phyloP scores from a whole-genome alignment of 768 basidiomycete species.

The Serendipita sp. region DNA sequence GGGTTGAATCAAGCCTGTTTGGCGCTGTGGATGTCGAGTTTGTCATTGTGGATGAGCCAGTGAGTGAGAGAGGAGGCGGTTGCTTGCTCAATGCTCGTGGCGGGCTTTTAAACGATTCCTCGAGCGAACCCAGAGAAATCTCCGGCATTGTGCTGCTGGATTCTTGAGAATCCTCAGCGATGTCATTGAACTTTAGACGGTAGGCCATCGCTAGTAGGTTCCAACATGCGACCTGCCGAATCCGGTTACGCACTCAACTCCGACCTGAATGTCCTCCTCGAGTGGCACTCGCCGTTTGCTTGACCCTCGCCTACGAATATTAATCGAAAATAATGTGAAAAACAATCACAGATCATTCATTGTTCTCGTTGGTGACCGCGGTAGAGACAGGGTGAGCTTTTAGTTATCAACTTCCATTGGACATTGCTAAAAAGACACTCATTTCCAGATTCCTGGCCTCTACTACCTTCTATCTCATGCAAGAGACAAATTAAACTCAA shows the following conservation, averaged over 20 bases:
- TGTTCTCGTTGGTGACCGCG: conserved; percentile 88
- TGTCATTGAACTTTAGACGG: background rate
- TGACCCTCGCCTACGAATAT: conserved; percentile 80
- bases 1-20: background rate
- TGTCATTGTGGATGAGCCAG: conserved; percentile 5
- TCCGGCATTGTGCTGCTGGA: conserved; percentile 4
- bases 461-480: conserved; percentile 91
- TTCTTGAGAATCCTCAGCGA: background rate
- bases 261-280: background rate
- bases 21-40: background rate
- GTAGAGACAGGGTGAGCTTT: conserved; percentile 65
- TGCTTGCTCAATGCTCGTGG: conserved; percentile 2
- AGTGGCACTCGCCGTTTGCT: conserved; percentile 22
- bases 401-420: background rate
- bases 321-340: conserved; percentile 88
- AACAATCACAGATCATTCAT: conserved; percentile 89
- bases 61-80: background rate
- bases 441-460: conserved; percentile 67
- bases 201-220: background rate
- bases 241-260: background rate
- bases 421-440: background rate
- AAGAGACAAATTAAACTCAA: conserved; percentile 48
- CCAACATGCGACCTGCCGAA: background rate
- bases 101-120: conserved; percentile 5
- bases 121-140: conserved; percentile 4